A percentile compares a stretch with the other conserved stretches of the same genome.
phyloP scores from a whole-genome alignment of 192 early-diverging fungal genomes.

The Powellomyces hirtus region DNA sequence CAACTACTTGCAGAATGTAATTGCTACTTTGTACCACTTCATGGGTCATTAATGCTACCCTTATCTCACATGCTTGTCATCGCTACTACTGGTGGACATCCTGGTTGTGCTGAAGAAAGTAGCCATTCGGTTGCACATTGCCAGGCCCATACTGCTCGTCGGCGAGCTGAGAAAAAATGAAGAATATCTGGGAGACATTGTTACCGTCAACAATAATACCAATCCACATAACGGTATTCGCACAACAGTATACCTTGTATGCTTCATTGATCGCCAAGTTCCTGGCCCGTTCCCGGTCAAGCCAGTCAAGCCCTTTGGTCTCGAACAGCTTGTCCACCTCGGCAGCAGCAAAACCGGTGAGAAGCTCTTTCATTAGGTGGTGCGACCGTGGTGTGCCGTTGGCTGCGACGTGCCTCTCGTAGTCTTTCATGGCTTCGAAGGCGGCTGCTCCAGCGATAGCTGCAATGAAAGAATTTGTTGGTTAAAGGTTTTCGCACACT shows the following conservation, averaged over 20 bases:
- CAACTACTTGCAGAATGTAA: too few relatives aligned
- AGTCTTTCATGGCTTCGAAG: slow-evolving; percentile 50
- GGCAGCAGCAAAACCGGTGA: slow-evolving; percentile 46
- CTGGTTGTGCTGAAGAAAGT: background rate
- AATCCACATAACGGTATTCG: background rate
- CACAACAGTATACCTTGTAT: background rate
- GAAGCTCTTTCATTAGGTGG: slow-evolving; percentile 39
- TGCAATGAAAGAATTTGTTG: too few relatives aligned
- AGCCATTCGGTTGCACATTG: background rate
- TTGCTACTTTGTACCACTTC: too few relatives aligned
- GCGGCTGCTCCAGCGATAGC: slow-evolving; percentile 50
- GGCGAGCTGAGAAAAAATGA: slow-evolving; percentile 20
- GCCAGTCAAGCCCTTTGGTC: slow-evolving; percentile 43
- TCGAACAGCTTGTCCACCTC: slow-evolving; percentile 37
- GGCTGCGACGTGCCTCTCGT: slow-evolving; percentile 28
- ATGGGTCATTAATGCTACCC: too few relatives aligned
- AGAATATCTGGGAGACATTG: background rate
- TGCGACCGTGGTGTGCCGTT: slow-evolving; percentile 27
- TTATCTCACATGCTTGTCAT: too few relatives aligned
- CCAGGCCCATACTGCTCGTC: slow-evolving; percentile 8
- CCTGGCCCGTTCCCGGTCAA: slow-evolving; percentile 40
- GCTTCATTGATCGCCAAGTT: slow-evolving; percentile 32
- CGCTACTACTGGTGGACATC: too few relatives aligned
- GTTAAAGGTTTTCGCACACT: too few relatives aligned
- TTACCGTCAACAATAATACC: background rate